Percentiles rank a stretch among this genome's conserved stretches.
These are phyloP conservation scores for Dactylellina drechsleri DNA, from an alignment of 2,329 filamentous ascomycete species.

Conservation along the genomic window DNA sequence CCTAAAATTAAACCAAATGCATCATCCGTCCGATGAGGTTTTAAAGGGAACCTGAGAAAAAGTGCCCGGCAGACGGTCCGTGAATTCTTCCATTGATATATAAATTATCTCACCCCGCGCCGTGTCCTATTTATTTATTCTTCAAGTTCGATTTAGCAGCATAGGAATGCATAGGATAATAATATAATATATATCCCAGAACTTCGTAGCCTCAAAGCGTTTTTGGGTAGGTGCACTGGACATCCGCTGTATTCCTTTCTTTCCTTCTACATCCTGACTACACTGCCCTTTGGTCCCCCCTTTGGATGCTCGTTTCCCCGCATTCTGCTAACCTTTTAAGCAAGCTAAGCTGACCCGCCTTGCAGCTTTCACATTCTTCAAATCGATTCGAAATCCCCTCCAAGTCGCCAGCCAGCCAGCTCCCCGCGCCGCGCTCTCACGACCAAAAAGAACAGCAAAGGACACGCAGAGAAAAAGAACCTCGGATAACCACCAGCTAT, in stretches of 20 bases:
- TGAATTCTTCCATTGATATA: background rate
- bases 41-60: conserved; percentile 1
- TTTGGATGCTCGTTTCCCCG: background rate
- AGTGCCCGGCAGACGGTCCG: conserved; percentile 16
- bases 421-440: background rate
- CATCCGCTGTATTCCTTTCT: background rate
- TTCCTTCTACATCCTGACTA: background rate
- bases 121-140: no score
- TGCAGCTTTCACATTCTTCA: conserved; percentile 39
- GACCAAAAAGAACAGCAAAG: background rate
- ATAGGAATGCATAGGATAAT: background rate
- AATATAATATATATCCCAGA: conserved; percentile 3
- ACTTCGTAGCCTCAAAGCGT: conserved; percentile 12
- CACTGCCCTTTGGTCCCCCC: background rate
- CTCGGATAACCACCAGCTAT: conserved; percentile 45
- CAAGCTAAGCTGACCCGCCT: conserved; percentile 1
- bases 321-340: conserved; percentile 3
- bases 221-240: conserved; percentile 27
- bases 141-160: background rate
- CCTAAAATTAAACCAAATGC: conserved; percentile 9
- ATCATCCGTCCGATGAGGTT: background rate
- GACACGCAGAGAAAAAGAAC: conserved; percentile 20
- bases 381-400: background rate
- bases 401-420: background rate
- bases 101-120: no score